Evolutionary conservation across 73 alveolate genomes (phyloP).

Genomic region (Tetrahymena malaccensis): DNA sequence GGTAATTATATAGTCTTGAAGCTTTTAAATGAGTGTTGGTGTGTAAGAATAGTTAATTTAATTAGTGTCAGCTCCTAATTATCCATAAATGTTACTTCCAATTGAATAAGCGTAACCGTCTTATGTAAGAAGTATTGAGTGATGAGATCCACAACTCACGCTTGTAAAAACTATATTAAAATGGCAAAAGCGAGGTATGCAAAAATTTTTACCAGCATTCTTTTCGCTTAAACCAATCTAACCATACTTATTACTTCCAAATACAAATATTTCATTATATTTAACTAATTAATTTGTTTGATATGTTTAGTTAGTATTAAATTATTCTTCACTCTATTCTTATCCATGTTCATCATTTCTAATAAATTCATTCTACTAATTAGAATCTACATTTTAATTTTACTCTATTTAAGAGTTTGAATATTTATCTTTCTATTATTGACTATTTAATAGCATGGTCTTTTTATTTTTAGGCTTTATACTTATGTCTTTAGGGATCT

Average conservation of each 20-base stretch:
- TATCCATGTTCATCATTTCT: background rate
- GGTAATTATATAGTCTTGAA: background rate
- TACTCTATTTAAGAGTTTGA: background rate
- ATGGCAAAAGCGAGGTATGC: background rate
- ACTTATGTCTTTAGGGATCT: background rate
- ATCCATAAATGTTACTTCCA: background rate
- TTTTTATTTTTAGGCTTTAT: background rate
- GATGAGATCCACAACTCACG: background rate
- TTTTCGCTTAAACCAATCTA: background rate
- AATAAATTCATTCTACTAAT: background rate
- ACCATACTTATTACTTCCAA: background rate
- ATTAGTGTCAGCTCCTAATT: background rate
- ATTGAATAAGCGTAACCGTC: background rate
- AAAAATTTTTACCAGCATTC: background rate
- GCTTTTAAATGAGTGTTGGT: background rate
- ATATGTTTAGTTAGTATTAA: background rate
- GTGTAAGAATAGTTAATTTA: background rate
- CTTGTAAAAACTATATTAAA: background rate
- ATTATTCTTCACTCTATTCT: background rate
- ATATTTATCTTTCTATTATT: background rate
- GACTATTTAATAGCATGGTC: background rate
- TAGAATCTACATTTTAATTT: background rate
- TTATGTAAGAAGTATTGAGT: background rate
- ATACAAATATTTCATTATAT: background rate
- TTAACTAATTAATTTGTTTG: background rate